A percentile compares a stretch with the other conserved stretches of the same genome.
These are phyloP conservation scores for Rhododendron vialii DNA, from an alignment of 148 eudicot genomes.

Conservation along the genomic window DNA sequence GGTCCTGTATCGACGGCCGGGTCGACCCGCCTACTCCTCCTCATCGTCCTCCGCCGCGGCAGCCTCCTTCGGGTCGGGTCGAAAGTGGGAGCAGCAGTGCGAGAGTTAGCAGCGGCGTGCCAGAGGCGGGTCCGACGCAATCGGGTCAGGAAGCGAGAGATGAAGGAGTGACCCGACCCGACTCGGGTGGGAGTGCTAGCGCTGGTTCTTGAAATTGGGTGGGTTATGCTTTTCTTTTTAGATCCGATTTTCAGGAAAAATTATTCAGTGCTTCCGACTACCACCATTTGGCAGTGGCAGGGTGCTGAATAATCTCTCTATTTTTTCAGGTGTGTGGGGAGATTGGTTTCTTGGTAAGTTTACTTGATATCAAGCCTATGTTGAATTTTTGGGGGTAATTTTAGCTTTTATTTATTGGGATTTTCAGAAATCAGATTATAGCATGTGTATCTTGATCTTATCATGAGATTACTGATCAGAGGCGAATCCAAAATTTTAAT, in stretches of 20 bases:
- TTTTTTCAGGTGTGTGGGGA: not conserved
- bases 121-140: not conserved
- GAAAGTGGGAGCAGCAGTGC: conserved; percentile 1
- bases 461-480: not conserved
- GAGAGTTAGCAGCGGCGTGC: not conserved
- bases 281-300: not conserved
- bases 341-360: not conserved
- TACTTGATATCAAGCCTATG: not conserved
- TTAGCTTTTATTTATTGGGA: not conserved
- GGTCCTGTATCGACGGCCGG: conserved; percentile 22
- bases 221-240: too few species aligned
- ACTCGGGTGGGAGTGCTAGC: conserved; percentile 1
- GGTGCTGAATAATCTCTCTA: not conserved
- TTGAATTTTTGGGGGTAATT: not conserved
- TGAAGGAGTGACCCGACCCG: not conserved
- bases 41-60: not conserved
- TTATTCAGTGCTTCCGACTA: not conserved
- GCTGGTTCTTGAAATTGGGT: not conserved
- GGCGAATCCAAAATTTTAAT: not conserved
- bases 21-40: conserved; percentile 16
- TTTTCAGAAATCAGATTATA: not conserved
- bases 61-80: not conserved
- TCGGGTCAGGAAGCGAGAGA: not conserved
- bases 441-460: not conserved
- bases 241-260: not conserved